Percentiles rank a stretch among this genome's conserved stretches.
Conservation (phyloP, 768 basidiomycete genomes). For the Trametes cingulata region DNA sequence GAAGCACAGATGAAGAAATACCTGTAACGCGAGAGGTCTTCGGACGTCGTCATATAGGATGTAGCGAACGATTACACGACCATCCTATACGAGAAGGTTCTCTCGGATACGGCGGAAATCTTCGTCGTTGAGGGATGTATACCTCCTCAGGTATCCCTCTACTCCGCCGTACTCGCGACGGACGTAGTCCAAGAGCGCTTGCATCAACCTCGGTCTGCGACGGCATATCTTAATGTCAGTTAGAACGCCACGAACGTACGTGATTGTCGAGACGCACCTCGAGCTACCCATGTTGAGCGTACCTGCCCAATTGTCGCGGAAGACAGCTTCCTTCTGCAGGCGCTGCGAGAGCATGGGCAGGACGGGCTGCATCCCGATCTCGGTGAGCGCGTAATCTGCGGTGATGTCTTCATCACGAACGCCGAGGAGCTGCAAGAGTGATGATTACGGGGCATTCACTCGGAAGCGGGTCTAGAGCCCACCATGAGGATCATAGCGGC, state of each 20-base stretch:
- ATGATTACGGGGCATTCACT: no score
- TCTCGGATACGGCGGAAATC: constrained; percentile 30
- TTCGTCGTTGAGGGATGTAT: constrained; percentile 34
- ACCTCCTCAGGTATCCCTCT: constrained; percentile 22
- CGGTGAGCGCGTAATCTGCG: constrained; percentile 43
- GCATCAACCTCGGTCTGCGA: constrained; percentile 40
- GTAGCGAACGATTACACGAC: no score
- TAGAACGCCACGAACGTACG: background rate
- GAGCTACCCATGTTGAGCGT: constrained; percentile 38
- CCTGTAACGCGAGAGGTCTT: no score
- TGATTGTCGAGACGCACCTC: constrained; percentile 27
- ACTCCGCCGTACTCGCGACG: constrained; percentile 39
- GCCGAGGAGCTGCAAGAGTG: constrained; percentile 39
- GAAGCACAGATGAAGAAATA: no score
- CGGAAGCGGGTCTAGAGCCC: no score
- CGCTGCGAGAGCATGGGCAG: constrained; percentile 34
- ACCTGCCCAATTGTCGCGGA: constrained; percentile 38
- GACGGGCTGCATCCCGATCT: constrained; percentile 39
- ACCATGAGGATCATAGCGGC: constrained; percentile 40
- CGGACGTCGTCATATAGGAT: no score
- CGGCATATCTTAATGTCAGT: background rate
- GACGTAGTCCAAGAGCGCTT: constrained; percentile 34
- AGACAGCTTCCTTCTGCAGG: constrained; percentile 33
- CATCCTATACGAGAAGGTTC: constrained; percentile 17
- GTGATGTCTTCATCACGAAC: constrained; percentile 41